These are phyloP conservation scores for Fagus sylvatica DNA, from an alignment of 306 rosid species.

Conservation along the genomic window DNA sequence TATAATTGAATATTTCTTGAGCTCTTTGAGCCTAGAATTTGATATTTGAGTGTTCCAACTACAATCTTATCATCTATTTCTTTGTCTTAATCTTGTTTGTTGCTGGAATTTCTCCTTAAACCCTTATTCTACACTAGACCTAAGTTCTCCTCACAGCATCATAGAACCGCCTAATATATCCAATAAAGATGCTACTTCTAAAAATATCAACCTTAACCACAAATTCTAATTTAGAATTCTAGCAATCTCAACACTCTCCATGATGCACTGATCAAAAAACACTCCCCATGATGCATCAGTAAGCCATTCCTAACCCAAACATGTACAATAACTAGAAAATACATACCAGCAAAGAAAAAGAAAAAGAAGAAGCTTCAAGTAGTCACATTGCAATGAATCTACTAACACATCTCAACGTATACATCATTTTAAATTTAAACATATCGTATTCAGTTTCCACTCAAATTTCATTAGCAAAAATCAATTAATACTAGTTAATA, in stretches of 20 bases:
- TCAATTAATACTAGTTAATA: not conserved
- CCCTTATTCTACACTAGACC: no score
- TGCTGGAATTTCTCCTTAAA: no score
- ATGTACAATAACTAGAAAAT: not conserved
- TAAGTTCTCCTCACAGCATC: no score
- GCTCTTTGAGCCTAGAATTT: no score
- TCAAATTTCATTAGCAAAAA: slow-evolving; percentile 1
- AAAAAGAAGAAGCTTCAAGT: slow-evolving; percentile 9
- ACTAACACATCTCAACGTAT: not conserved
- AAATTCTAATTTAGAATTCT: not conserved
- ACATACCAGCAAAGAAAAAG: not conserved
- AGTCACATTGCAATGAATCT: not conserved
- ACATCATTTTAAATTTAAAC: not conserved
- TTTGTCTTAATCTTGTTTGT: no score
- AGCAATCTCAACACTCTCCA: not conserved
- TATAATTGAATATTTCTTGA: no score
- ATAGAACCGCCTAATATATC: no score
- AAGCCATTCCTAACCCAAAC: not conserved
- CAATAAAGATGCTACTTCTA: not conserved
- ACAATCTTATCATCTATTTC: no score
- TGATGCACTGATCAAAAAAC: not conserved
- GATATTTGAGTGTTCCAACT: no score
- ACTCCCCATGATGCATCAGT: not conserved
- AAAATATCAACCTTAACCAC: not conserved
- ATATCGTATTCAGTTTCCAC: slow-evolving; percentile 10